Conservation (phyloP, 1,139 yeast species). For the Zygosaccharomyces pseudobailii region DNA sequence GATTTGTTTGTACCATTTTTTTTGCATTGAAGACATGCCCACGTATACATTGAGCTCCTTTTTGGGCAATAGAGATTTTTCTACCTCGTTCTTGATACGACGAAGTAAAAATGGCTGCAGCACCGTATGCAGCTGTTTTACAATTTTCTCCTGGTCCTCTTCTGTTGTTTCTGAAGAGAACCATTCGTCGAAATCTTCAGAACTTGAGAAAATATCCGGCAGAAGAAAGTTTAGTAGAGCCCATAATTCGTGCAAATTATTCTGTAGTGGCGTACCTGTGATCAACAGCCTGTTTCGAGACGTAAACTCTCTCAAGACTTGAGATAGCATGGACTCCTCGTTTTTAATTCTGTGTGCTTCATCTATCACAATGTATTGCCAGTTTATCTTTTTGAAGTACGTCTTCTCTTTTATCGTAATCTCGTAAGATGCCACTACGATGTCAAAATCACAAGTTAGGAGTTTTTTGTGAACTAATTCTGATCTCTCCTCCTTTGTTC, state of each 20-base stretch:
- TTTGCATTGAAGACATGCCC: slow-evolving; percentile 94
- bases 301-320: slow-evolving; percentile 79
- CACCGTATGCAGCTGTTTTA: slow-evolving; percentile 80
- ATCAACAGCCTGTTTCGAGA: slow-evolving; percentile 80
- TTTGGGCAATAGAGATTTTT: slow-evolving; percentile 83
- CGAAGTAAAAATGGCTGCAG: slow-evolving; percentile 83
- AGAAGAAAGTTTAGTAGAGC: slow-evolving; percentile 82
- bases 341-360: slow-evolving; percentile 97
- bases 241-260: slow-evolving; percentile 94
- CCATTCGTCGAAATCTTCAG: slow-evolving; percentile 89
- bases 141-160: slow-evolving; percentile 66
- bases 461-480: slow-evolving; percentile 55
- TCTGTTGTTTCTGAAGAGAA: slow-evolving; percentile 49
- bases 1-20: slow-evolving; percentile 81
- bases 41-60: slow-evolving; percentile 85
- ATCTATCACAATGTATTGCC: slow-evolving; percentile 94
- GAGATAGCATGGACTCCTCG: slow-evolving; percentile 86
- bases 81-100: slow-evolving; percentile 90
- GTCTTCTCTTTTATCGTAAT: slow-evolving; percentile 87
- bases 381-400: slow-evolving; percentile 70
- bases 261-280: slow-evolving; percentile 95
- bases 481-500: slow-evolving; percentile 73
- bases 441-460: slow-evolving; percentile 76
- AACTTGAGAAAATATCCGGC: slow-evolving; percentile 92
- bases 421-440: slow-evolving; percentile 84